Evolutionary conservation across 768 basidiomycete genomes (phyloP), one percentile per base, ranked within the genome.

Genomic region (Amanita fuliginea): DNA sequence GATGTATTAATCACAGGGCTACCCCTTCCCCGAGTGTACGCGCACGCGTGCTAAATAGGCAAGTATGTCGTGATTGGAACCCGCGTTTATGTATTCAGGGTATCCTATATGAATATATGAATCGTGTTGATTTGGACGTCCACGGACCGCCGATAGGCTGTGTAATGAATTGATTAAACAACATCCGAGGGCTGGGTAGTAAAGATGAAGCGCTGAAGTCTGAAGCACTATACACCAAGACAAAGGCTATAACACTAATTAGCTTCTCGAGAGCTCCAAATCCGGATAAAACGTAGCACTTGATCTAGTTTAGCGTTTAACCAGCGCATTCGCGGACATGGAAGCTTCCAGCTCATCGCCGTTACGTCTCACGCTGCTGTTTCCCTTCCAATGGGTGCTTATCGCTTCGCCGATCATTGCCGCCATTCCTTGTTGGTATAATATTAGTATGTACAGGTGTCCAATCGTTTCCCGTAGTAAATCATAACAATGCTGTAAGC

Each of bases 241-340:
- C 32, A 32, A 48, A 48, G 47, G 47, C 26, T 48, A 48, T 48
- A 48, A 43, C 42, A 32, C 49, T 43, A 50, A 30, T 50, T 50
- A 43, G 13, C 46, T 47, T 22, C 49, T 33, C 28, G 30, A 35
- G 13, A 19, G 13, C 42, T 13, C 41, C 21, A 42, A 42, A 34
- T 21, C 13, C 43, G 22, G 41, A 47, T 9, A 11, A n/a, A 26
- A 36, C 18, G 18, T 24, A 11, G 21, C 24, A 39, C 34, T 39
- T 36, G 35, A 47, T 47, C 46, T 18, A 47, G 46, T 39, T 39
- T 47, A 47, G 37, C 35, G 44, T 35, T 13, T 46, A 24, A n/a
- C 34, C 44, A 14, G 19, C 19, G 14, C 28, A 33, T 46, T 34
- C 32, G 44, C 32, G 32, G 44, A 46, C 44, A 45, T 46, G 44